Evolutionary conservation across 2,329 filamentous ascomycete species (phyloP), one percentile per base, ranked within the genome.

Genomic region (Proliferodiscus dingleyae): DNA sequence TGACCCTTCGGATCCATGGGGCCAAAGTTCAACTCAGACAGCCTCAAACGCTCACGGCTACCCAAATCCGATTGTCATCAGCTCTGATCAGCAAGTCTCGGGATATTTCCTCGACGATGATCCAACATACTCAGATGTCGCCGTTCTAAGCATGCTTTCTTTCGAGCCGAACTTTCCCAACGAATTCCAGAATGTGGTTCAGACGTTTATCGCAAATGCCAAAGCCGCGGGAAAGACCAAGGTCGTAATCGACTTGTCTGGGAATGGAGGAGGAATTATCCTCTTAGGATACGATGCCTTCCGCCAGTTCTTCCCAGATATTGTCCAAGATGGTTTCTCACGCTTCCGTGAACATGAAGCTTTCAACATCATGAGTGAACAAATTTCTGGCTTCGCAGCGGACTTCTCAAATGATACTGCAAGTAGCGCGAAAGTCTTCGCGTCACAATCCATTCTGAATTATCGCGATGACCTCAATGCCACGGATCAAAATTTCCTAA

Each of bases 201-300:
- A 58, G 37, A 52, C 61, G 2, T 66, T 80, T 49, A 65, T 81
- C n/a, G 60, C 66, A 0, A 63, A 67, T 32, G 70, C 70, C 11
- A 69, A 69, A 43, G 53, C 61, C 2, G 64, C 66, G 1, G 68
- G 70, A 1, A 80, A 80, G 58, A 75, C 68, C 2, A 80, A 77
- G 58, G 66, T 87, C 2, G 69, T 86, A 28, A 75, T 87, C 44
- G 83, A 87, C 49, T 57, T 86, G 6, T 71, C 50, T 21, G 70
- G 67, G 3, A 87, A 87, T 52, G 69, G 68, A 0, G 83, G 82
- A 26, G 82, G 83, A 1, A 60, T 63, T 34, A 56, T 78, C 10
- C 52, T 66, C 11, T 65, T 68, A 2, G 74, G 71, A 1, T 72
- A 70, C 41, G 71, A 75, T 40, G 53, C 73, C 1, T 81, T 81